A percentile compares a stretch with the other conserved stretches of the same genome.
Conservation (phyloP, 1,284 basidiomycete genomes). For the Papiliotrema terrestris region DNA sequence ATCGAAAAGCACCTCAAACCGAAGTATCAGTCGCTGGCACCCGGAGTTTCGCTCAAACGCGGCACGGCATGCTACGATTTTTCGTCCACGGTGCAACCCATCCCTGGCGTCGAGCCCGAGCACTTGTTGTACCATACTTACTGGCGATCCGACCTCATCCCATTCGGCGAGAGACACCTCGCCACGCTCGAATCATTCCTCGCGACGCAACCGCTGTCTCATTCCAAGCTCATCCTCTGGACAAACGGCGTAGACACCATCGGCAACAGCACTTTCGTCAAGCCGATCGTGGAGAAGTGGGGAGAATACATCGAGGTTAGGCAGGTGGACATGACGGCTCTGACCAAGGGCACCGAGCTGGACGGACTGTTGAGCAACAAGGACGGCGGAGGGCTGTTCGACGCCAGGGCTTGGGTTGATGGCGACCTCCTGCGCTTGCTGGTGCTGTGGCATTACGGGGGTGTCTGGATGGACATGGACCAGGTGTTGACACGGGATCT, state of each 20-base stretch:
- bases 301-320: conserved; percentile 66
- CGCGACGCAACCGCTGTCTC: conserved; percentile 70
- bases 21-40: conserved; percentile 65
- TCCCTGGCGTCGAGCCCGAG: conserved; percentile 43
- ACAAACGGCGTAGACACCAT: conserved; percentile 69
- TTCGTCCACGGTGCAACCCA: conserved; percentile 63
- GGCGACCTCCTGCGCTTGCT: conserved; percentile 81
- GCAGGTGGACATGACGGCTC: conserved; percentile 61
- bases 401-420: conserved; percentile 85
- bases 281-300: conserved; percentile 60
- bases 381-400: conserved; percentile 51
- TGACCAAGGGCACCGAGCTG: conserved; percentile 73
- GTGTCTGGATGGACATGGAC: conserved; percentile 95
- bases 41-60: conserved; percentile 68
- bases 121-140: conserved; percentile 77
- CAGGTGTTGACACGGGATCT: conserved; percentile 79
- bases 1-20: conserved; percentile 60
- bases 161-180: conserved; percentile 74
- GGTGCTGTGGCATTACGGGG: conserved; percentile 82
- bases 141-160: conserved; percentile 78
- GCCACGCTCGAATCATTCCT: conserved; percentile 86
- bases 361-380: conserved; percentile 54
- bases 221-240: conserved; percentile 73
- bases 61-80: conserved; percentile 86
- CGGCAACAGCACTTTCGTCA: conserved; percentile 58